Conservation (phyloP, 345 rosid genomes). For the Melaleuca alternifolia region DNA sequence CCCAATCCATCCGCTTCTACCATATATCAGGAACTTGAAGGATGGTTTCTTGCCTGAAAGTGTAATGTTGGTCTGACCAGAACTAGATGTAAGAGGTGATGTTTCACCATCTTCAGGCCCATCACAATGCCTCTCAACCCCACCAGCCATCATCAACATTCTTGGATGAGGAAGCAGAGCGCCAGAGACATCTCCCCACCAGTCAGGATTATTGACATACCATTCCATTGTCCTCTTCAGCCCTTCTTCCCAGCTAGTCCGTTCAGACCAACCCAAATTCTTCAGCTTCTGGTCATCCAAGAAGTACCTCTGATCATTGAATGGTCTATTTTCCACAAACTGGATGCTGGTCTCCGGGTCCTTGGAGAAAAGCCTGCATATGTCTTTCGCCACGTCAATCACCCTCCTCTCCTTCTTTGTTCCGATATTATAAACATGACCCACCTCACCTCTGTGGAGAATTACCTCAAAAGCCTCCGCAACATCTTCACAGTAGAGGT, state of each 20-base stretch:
- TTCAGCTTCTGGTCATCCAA: constrained; percentile 86
- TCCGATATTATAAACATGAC: constrained; percentile 66
- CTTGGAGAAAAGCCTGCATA: constrained; percentile 48
- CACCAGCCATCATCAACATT: constrained; percentile 94
- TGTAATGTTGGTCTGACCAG: constrained; percentile 50
- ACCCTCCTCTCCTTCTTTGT: constrained; percentile 69
- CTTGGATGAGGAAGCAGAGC: constrained; percentile 87
- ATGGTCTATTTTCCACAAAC: constrained; percentile 60
- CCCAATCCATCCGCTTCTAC: constrained; percentile 90
- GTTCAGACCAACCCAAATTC: constrained; percentile 73
- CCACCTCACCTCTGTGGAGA: constrained; percentile 64
- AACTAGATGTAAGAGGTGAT: constrained; percentile 16
- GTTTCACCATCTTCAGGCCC: constrained; percentile 46
- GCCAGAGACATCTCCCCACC: constrained; percentile 97
- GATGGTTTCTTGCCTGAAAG: constrained; percentile 43
- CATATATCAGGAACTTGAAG: constrained; percentile 74
- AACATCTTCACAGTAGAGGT: constrained; percentile 60
- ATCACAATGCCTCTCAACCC: constrained; percentile 22
- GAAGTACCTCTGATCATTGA: constrained; percentile 89
- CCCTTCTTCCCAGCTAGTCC: constrained; percentile 80
- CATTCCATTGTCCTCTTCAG: constrained; percentile 68
- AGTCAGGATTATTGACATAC: constrained; percentile 77
- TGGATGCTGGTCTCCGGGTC: constrained; percentile 41
- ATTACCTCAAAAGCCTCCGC: constrained; percentile 63
- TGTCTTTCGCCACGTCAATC: constrained; percentile 50